phyloP scores from a whole-genome alignment of 352 stramenopile species.

The Globisporangium megalacanthum region DNA sequence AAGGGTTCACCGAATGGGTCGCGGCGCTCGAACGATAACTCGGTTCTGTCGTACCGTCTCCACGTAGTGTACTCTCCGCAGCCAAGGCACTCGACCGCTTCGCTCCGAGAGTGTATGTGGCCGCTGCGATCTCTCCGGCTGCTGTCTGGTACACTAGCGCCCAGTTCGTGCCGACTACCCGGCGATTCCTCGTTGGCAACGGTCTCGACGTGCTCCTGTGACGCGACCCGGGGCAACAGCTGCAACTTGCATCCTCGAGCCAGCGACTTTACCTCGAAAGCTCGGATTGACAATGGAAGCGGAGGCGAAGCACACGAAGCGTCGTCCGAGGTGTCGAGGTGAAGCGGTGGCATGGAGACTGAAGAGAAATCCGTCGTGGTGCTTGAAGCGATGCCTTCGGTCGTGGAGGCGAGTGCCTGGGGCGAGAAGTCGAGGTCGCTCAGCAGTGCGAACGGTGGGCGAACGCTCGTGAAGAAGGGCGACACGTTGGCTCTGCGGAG shows the following conservation, averaged over 20 bases:
- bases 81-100: background rate
- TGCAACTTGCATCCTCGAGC: background rate
- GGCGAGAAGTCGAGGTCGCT: slow-evolving; percentile 36
- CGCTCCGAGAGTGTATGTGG: background rate
- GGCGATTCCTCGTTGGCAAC: background rate
- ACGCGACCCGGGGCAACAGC: slow-evolving; percentile 1
- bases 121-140: background rate
- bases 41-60: slow-evolving; percentile 2
- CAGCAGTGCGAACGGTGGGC: slow-evolving; percentile 15
- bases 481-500: slow-evolving; percentile 26
- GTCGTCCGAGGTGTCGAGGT: background rate
- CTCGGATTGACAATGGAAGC: background rate
- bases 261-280: background rate
- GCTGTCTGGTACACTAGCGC: no score
- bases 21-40: background rate
- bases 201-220: background rate
- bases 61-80: background rate
- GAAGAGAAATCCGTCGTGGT: background rate
- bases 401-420: slow-evolving; percentile 5
- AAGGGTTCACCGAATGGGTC: slow-evolving; percentile 15
- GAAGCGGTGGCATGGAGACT: background rate
- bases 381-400: slow-evolving; percentile 1
- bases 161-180: no score
- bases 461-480: slow-evolving; percentile 28
- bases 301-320: background rate